Conservation (phyloP, 805 yeast species). For the Ogataea paradorogensis region DNA sequence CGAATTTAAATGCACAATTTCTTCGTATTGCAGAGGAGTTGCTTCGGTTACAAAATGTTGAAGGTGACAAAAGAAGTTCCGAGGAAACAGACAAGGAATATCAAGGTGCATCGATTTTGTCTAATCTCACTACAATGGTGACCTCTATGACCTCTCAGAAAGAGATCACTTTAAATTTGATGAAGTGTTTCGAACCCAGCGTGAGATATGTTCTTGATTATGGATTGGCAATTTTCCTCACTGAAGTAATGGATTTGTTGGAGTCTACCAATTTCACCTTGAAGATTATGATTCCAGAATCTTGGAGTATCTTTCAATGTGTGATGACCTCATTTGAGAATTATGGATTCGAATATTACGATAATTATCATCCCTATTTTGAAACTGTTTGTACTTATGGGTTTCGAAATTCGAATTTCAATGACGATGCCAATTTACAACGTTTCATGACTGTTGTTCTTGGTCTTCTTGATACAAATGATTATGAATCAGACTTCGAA, state of each 20-base stretch:
- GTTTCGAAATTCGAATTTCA: conserved; percentile 27
- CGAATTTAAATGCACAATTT: conserved; percentile 69
- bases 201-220: conserved; percentile 64
- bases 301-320: conserved; percentile 44
- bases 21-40: conserved; percentile 65
- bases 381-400: conserved; percentile 48
- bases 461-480: conserved; percentile 19
- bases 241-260: conserved; percentile 70
- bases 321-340: conserved; percentile 47
- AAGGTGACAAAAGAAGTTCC: conserved; percentile 28
- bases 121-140: conserved; percentile 78
- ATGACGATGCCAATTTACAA: conserved; percentile 21
- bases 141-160: conserved; percentile 76
- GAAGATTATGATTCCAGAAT: conserved; percentile 38
- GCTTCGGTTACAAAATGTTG: conserved; percentile 36
- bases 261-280: conserved; percentile 67
- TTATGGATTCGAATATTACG: conserved; percentile 51
- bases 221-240: conserved; percentile 67
- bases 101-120: conserved; percentile 79
- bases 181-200: conserved; percentile 66
- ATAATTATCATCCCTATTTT: conserved; percentile 46
- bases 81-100: conserved; percentile 63
- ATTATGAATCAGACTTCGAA: conserved; percentile 21
- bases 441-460: conserved; percentile 23
- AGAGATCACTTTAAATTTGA: conserved; percentile 60